Evolutionary conservation across 257 asterid genomes (phyloP), one percentile per base, ranked within the genome.

Genomic region (Solanum pimpinellifolium): DNA sequence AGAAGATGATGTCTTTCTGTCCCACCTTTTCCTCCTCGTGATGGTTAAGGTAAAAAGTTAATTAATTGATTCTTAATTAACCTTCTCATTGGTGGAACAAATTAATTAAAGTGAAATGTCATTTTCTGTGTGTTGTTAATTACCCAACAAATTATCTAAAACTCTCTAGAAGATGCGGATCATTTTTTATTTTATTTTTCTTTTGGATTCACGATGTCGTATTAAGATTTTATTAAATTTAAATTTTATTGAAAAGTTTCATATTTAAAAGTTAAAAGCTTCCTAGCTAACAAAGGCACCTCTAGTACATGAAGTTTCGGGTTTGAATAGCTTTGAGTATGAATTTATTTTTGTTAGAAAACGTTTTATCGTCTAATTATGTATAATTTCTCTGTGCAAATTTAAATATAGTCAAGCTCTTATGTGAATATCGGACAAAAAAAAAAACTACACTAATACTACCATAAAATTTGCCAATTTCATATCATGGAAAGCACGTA

Each of bases 321-420:
- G 11, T 18, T 52, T 9, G 0, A 33, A 33, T 33, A 33, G 35
- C 35, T 33, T 33, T 10, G 3, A 52, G 0, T 52, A 52, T 0
- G 3, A 2, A 3, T 4, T 16, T 1, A 18, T 9, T 10, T 52
- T 16, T 18, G 10, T 52, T 52, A 52, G 1, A 33, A 33, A 33
- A 0, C 4, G 3, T 0, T 0, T 52, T 52, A 52, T 18, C 1
- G 0, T 3, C 4, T 7, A 16, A 52, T 33, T 33, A 33, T 52
- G 0, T 52, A 4, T 16, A 4, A 7, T 0, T 52, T 16, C 0
- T 9, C 2, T 0, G 9, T 4, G 2, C 0, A 52, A 16, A 52
- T 52, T 0, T 6, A 16, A 52, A 52, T 18, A 2, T 18, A 18
- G 0, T 52, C 1, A 6, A 52, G 4, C 11, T 3, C 33, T 3